Conservation (phyloP, 768 basidiomycete genomes). For the Lactarius tabidus region DNA sequence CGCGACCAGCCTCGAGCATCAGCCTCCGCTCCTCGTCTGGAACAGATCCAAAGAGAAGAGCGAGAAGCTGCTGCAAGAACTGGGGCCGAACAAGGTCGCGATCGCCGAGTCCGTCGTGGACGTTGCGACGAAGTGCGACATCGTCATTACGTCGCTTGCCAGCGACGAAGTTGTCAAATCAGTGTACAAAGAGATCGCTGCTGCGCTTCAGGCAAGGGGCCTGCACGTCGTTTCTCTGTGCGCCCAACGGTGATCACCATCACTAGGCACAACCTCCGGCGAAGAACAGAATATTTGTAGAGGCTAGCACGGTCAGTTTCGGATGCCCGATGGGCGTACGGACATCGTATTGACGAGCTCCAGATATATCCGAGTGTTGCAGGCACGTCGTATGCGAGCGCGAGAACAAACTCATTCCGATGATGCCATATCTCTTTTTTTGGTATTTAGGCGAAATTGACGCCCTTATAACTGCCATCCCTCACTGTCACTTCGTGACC, state of each 20-base stretch:
- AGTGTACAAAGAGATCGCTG: constrained; percentile 57
- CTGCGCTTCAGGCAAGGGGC: constrained; percentile 50
- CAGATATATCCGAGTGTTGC: constrained; percentile 56
- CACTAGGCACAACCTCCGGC: constrained; percentile 36
- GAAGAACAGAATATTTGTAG: constrained; percentile 72
- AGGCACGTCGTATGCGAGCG: constrained; percentile 30
- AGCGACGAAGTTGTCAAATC: constrained; percentile 65
- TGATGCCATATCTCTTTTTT: constrained; percentile 7
- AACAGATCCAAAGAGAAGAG: constrained; percentile 68
- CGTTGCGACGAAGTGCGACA: constrained; percentile 44
- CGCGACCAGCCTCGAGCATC: constrained; percentile 34
- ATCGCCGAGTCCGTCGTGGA: constrained; percentile 38
- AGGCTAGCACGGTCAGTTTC: constrained; percentile 75
- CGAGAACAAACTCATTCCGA: neutral
- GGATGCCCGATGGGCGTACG: constrained; percentile 3
- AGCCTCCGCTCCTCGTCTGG: constrained; percentile 62
- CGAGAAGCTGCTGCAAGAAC: constrained; percentile 50
- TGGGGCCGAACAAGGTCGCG: constrained; percentile 53
- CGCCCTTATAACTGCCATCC: constrained; percentile 52
- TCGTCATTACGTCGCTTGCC: constrained; percentile 70
- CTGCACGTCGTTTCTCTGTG: neutral
- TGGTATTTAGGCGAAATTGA: constrained; percentile 60
- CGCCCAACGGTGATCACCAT: neutral
- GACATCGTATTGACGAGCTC: constrained; percentile 5
- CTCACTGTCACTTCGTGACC: constrained; percentile 61